These are phyloP conservation scores for Dissophora globulifera DNA, from an alignment of 192 early-diverging fungal species.

Conservation along the genomic window DNA sequence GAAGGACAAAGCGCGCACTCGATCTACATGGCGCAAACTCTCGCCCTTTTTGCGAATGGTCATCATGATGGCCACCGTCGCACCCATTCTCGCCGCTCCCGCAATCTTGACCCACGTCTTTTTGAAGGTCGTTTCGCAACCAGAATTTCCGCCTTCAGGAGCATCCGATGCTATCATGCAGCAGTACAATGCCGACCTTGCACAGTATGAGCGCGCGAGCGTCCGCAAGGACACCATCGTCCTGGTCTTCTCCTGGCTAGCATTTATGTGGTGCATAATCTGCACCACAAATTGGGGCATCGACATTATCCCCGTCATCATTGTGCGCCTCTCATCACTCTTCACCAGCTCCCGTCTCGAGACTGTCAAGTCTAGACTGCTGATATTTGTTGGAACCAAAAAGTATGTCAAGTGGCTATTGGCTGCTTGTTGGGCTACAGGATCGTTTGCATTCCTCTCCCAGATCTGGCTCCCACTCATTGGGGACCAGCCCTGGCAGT, in stretches of 20 bases:
- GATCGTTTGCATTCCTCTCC: conserved; percentile 65
- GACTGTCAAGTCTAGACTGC: conserved; percentile 61
- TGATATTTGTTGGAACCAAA: conserved; percentile 66
- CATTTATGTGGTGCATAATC: conserved; percentile 59
- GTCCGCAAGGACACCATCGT: conserved; percentile 61
- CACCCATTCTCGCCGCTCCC: conserved; percentile 62
- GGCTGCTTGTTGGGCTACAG: conserved; percentile 59
- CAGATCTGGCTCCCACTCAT: conserved; percentile 58
- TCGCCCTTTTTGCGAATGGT: conserved; percentile 64
- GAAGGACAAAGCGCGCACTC: conserved; percentile 23
- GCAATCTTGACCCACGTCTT: conserved; percentile 60
- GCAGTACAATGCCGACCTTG: conserved; percentile 1
- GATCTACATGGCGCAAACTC: conserved; percentile 62
- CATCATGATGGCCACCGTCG: conserved; percentile 62
- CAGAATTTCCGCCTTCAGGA: conserved; percentile 23
- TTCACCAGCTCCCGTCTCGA: conserved; percentile 58
- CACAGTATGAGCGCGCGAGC: conserved; percentile 13
- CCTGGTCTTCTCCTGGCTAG: conserved; percentile 60
- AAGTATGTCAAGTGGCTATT: conserved; percentile 67
- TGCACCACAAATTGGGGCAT: conserved; percentile 56
- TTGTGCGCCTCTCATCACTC: conserved; percentile 58
- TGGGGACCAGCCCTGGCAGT: conserved; percentile 55
- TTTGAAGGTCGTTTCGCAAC: conserved; percentile 41
- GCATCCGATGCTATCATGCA: neutral
- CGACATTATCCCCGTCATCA: conserved; percentile 64